Conservation (phyloP, 176 grass and related monocot species). For the Oryza brachyantha region DNA sequence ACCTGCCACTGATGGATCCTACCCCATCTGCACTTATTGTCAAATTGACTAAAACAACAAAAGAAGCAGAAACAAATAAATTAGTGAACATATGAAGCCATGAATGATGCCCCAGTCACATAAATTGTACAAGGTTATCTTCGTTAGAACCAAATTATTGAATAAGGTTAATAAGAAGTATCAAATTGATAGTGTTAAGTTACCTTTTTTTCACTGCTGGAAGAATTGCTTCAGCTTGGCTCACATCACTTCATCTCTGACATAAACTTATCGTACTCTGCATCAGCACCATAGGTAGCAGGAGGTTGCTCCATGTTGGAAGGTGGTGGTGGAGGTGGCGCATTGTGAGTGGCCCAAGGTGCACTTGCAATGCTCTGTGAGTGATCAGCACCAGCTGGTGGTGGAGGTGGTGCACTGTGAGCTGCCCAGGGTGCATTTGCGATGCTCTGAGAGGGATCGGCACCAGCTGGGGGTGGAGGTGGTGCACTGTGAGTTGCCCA, state of each 20-base stretch:
- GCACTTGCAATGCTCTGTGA: constrained; percentile 69
- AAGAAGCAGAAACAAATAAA: constrained; percentile 8
- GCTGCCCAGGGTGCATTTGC: constrained; percentile 77
- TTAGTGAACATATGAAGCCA: background rate
- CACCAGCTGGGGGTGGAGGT: constrained; percentile 46
- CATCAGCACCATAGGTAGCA: constrained; percentile 49
- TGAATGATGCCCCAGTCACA: background rate
- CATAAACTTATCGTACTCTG: constrained; percentile 91
- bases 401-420: constrained; percentile 36
- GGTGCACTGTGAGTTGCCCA: constrained; percentile 62
- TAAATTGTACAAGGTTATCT: background rate
- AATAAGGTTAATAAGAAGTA: background rate
- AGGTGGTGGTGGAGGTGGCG: constrained; percentile 33
- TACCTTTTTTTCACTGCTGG: constrained; percentile 34
- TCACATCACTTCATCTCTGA: constrained; percentile 90
- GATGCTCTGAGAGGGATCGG: constrained; percentile 74
- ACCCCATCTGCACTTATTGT: constrained; percentile 74
- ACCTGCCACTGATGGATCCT: constrained; percentile 72
- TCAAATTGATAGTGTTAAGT: background rate
- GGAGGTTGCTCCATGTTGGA: constrained; percentile 40
- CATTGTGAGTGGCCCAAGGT: constrained; percentile 64
- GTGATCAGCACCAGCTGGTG: constrained; percentile 49
- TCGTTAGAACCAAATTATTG: background rate
- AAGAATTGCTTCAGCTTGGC: constrained; percentile 22
- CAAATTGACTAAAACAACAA: constrained; percentile 57